Evolutionary conservation across 2,329 filamentous ascomycete genomes (phyloP), one percentile per base, ranked within the genome.

Genomic region (Xylaria sp.): DNA sequence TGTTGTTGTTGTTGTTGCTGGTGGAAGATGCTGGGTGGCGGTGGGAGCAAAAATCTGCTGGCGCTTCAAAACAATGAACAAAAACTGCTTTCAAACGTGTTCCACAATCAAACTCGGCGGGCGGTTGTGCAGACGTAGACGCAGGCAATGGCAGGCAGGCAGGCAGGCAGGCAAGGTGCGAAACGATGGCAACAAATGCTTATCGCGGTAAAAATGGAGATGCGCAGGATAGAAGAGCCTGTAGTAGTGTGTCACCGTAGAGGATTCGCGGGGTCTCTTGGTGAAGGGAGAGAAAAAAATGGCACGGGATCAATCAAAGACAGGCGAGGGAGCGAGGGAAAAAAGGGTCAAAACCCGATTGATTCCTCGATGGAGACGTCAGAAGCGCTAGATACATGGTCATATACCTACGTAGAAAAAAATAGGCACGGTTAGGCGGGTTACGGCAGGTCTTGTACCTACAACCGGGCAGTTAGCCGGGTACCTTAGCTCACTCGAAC

Each of bases 201-300:
- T 69, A 68, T 76, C 71, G 72, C 72, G 69, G 69, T 70, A 69
- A 69, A 69, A 69, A 71, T 70, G 68, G 64, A 70, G 67, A 69
- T 67, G 67, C 67, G 66, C 68, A 66, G 63, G 57, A 59, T 60
- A 59, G 68, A 59, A 50, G 68, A 61, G 5, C 66, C 63, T 71
- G 73, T 35, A 35, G 42, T 71, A 69, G 47, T 73, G 71, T 71
- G 69, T 76, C 73, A 71, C 71, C 72, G 68, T 60, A 44, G 27
- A 42, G 71, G 74, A 73, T 75, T 76, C 74, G 75, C 75, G 74
- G 75, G 75, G 74, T 75, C 69, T 71, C 63, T 64, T 16, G 40
- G 59, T 63, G 63, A 63, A 60, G 60, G 60, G 63, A 59, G 54
- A 61, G 42, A 54, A 68, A 63, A 60, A 55, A 60, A 60, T 58